A percentile compares a stretch with the other conserved stretches of the same genome.
Conservation (phyloP, 1,284 basidiomycete species). For the Malassezia equina region DNA sequence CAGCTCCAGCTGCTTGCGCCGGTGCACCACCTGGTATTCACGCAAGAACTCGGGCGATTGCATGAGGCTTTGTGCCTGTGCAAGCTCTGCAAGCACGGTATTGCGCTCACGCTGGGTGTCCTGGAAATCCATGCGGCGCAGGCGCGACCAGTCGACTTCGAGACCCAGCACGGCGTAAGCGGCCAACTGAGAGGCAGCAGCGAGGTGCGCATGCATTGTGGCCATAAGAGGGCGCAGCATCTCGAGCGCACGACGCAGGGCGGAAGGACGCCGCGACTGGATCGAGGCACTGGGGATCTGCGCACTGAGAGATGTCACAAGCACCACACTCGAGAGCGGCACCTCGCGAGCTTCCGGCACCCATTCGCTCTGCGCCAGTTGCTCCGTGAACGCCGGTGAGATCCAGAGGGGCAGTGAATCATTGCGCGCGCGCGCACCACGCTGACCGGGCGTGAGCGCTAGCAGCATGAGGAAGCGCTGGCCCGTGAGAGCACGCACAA, state of each 20-base stretch:
- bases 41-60: constrained; percentile 54
- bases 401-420: constrained; percentile 12
- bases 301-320: constrained; percentile 55
- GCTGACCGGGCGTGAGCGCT: constrained; percentile 52
- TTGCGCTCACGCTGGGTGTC: constrained; percentile 63
- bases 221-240: constrained; percentile 7
- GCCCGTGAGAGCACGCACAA: constrained; percentile 60
- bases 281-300: constrained; percentile 49
- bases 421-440: not conserved
- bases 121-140: constrained; percentile 82
- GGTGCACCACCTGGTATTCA: constrained; percentile 67
- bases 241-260: constrained; percentile 51
- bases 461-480: constrained; percentile 65
- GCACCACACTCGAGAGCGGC: constrained; percentile 63
- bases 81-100: constrained; percentile 49
- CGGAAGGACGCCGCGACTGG: constrained; percentile 55
- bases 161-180: constrained; percentile 4
- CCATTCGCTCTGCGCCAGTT: not conserved
- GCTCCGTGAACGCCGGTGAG: not conserved
- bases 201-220: constrained; percentile 9
- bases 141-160: constrained; percentile 64
- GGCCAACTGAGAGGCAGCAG: not conserved
- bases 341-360: constrained; percentile 57
- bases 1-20: constrained; percentile 61
- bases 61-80: constrained; percentile 18